phyloP scores from a whole-genome alignment of 306 rosid species.

The Mucuna pruriens region DNA sequence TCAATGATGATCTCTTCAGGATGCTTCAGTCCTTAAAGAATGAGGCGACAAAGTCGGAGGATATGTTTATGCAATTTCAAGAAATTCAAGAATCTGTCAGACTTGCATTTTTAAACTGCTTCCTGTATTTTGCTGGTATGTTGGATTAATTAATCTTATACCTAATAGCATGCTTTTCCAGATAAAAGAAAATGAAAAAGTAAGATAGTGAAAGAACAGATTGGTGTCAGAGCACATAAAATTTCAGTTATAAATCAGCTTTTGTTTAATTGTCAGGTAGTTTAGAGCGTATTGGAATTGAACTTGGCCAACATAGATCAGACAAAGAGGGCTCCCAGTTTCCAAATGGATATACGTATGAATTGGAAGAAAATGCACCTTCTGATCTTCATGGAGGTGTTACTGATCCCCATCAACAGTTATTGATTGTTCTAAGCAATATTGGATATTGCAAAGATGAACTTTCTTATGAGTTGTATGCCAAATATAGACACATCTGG shows the following conservation, averaged over 20 bases:
- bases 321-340: conserved; percentile 59
- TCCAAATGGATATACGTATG: conserved; percentile 76
- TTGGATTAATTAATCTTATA: conserved; percentile 38
- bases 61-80: conserved; percentile 79
- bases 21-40: conserved; percentile 78
- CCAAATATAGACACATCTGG: conserved; percentile 87
- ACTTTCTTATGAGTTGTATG: conserved; percentile 83
- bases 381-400: conserved; percentile 66
- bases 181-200: conserved; percentile 9
- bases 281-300: conserved; percentile 80
- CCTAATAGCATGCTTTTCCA: conserved; percentile 12
- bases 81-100: conserved; percentile 96
- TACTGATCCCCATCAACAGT: conserved; percentile 74
- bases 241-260: conserved; percentile 38
- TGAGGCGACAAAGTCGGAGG: conserved; percentile 93
- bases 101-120: conserved; percentile 91
- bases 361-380: conserved; percentile 54
- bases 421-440: conserved; percentile 88
- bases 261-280: conserved; percentile 60
- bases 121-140: conserved; percentile 97
- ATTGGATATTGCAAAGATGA: conserved; percentile 97
- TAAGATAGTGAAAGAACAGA: conserved; percentile 18
- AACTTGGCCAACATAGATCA: conserved; percentile 66
- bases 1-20: conserved; percentile 57
- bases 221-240: conserved; percentile 14